Evolutionary conservation across 192 early-diverging fungal species (phyloP), one percentile per base, ranked within the genome.

Genomic region (Podila clonocystis): DNA sequence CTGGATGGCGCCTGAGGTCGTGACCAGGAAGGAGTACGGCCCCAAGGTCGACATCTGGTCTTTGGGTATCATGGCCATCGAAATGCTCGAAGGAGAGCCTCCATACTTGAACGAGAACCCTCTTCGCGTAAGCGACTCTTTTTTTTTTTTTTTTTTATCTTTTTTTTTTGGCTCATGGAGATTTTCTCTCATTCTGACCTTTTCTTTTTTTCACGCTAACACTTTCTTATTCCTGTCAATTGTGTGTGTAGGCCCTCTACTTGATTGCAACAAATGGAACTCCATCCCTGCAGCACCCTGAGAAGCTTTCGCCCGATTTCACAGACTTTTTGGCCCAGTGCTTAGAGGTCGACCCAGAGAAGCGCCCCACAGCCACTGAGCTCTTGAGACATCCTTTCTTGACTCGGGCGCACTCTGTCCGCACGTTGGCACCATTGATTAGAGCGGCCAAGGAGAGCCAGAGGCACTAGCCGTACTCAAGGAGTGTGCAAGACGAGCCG

Each of bases 1-100:
- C 87, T 97, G 97, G 97, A 99, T 99, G 97, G 95, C 97, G 31
- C 97, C 97, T 31, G 97, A 99, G 75, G 96, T 99, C 4, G 95
- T 99, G 24, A 95, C 88, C 63, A 90, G 93, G 36, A 94, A 95
- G 83, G 94, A 95, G 74, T 99, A 99, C 74, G 94, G 93, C 3
- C 85, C 93, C 63, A 96, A 97, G 74, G 95, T 98, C 48, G 97
- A 99, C 74, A 92, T 99, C 31, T 99, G 97, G 97, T 97, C 95
- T n/a, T 79, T 97, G 34, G 97, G 97, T 15, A 97, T 98, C 79
- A 95, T 98, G 95, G 93, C 94, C 17, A 97, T 99, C 62, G 97
- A 99, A 83, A 98, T 98, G 96, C 84, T 98, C 48, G 97, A 99
- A 83, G 96, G 96, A 17, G 96, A 99, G 75, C 97, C 97, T 50